Conservation (phyloP, 164 flowering plant species). For the Magnolia kwangsiensis region DNA sequence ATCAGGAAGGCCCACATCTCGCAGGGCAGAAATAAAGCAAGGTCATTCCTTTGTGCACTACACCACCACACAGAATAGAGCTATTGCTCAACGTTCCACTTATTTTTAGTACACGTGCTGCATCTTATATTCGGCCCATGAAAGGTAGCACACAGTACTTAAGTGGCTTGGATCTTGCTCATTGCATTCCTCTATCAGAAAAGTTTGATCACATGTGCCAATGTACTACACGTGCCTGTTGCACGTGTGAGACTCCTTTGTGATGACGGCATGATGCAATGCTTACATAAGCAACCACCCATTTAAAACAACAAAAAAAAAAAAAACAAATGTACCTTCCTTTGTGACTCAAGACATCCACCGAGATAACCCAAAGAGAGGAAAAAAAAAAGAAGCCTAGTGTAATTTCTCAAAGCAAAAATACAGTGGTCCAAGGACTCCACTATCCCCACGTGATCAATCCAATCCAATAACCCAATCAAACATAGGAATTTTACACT, state of each 20-base stretch:
- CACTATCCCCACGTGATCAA: constrained; percentile 27
- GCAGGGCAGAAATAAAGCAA: too few species aligned
- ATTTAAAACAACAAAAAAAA: not conserved
- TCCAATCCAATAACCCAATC: constrained; percentile 18
- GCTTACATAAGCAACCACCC: constrained; percentile 56
- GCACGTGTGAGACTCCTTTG: not conserved
- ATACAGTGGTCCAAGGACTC: constrained; percentile 42
- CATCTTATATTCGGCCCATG: too few species aligned
- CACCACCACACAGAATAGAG: too few species aligned
- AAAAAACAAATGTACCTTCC: constrained; percentile 18
- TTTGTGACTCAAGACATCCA: constrained; percentile 38
- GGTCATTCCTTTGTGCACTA: too few species aligned
- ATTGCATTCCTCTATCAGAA: too few species aligned
- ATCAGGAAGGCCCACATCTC: too few species aligned
- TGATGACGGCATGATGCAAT: constrained; percentile 56
- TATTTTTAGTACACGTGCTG: too few species aligned
- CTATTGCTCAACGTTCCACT: too few species aligned
- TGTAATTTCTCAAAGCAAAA: constrained; percentile 17
- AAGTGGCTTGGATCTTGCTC: too few species aligned
- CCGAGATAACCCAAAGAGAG: constrained; percentile 14
- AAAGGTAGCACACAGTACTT: too few species aligned
- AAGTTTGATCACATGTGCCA: not conserved
- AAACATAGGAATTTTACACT: constrained; percentile 8
- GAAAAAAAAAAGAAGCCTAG: not conserved
- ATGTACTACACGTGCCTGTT: not conserved